A percentile compares a stretch with the other conserved stretches of the same genome.
These are phyloP conservation scores for Podaxis sp. DNA, from an alignment of 768 basidiomycete species.

Conservation along the genomic window DNA sequence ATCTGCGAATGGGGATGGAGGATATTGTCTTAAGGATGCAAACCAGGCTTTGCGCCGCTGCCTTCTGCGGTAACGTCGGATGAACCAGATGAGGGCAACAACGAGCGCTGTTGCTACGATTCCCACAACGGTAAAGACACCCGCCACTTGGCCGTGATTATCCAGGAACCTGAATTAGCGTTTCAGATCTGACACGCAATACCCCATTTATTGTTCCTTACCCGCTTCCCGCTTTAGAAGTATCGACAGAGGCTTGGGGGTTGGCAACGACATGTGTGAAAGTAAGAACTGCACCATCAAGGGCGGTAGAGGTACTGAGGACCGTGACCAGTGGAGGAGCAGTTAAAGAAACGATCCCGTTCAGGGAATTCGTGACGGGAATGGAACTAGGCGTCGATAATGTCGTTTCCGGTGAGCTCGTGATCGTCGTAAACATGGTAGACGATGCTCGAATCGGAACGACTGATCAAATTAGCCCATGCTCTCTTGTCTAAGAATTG, in stretches of 20 bases:
- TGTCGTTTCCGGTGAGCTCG: slow-evolving; percentile 39
- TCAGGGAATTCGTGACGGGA: slow-evolving; percentile 34
- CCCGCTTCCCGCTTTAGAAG: background rate
- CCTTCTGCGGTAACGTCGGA: slow-evolving; percentile 40
- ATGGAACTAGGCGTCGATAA: slow-evolving; percentile 41
- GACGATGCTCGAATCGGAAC: slow-evolving; percentile 6
- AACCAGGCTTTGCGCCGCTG: slow-evolving; percentile 36
- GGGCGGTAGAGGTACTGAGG: slow-evolving; percentile 41
- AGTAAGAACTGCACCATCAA: slow-evolving; percentile 44
- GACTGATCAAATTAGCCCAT: slow-evolving; percentile 3
- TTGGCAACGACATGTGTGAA: slow-evolving; percentile 55
- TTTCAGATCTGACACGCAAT: slow-evolving; percentile 2
- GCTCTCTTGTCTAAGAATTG: background rate
- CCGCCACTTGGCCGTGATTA: slow-evolving; percentile 68
- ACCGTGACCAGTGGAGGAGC: slow-evolving; percentile 48
- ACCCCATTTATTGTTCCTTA: background rate
- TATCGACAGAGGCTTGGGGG: slow-evolving; percentile 28
- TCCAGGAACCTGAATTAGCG: slow-evolving; percentile 50
- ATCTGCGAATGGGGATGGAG: slow-evolving; percentile 21
- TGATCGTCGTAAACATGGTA: slow-evolving; percentile 28
- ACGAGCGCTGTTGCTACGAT: slow-evolving; percentile 47
- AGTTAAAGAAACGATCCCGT: slow-evolving; percentile 36
- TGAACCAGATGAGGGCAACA: slow-evolving; percentile 41
- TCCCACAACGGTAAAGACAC: slow-evolving; percentile 71
- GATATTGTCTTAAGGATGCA: slow-evolving; percentile 32